phyloP scores from a whole-genome alignment of 2,329 filamentous ascomycete genomes.

The Lachnellula cervina region DNA sequence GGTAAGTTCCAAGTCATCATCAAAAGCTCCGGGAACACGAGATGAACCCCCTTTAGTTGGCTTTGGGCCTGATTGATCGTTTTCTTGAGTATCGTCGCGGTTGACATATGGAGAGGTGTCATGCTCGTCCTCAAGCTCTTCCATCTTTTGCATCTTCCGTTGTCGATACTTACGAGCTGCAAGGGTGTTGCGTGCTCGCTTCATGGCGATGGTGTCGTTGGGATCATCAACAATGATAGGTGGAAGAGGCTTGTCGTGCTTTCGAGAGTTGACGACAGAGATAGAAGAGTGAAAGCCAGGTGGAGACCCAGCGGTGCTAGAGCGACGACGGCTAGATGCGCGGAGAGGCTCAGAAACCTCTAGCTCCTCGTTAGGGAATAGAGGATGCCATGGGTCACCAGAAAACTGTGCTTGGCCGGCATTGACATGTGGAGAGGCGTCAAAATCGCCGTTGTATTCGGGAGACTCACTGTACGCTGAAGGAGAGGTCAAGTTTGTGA shows the following conservation, averaged over 20 bases:
- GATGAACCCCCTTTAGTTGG: constrained; percentile 36
- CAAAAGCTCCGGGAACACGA: constrained; percentile 61
- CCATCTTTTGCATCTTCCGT: constrained; percentile 73
- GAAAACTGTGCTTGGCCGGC: constrained; percentile 38
- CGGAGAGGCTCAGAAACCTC: constrained; percentile 42
- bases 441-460: constrained; percentile 62
- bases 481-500: constrained; percentile 82
- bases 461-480: constrained; percentile 75
- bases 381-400: constrained; percentile 58
- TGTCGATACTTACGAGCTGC: constrained; percentile 90
- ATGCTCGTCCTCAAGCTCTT: constrained; percentile 70
- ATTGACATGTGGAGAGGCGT: constrained; percentile 71
- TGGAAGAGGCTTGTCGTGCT: constrained; percentile 75
- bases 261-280: constrained; percentile 66
- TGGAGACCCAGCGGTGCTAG: constrained; percentile 37
- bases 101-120: too few relatives aligned
- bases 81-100: too few relatives aligned
- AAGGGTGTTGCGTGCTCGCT: constrained; percentile 89
- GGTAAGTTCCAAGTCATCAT: constrained; percentile 61
- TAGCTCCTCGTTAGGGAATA: constrained; percentile 41
- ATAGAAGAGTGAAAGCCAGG: constrained; percentile 57
- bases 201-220: constrained; percentile 71
- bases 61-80: constrained; percentile 46
- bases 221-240: constrained; percentile 73
- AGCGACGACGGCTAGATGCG: constrained; percentile 37